Percentiles rank a stretch among this genome's conserved stretches.
Conservation (phyloP, 1,284 basidiomycete species). For the Apiotrichum sp. region DNA sequence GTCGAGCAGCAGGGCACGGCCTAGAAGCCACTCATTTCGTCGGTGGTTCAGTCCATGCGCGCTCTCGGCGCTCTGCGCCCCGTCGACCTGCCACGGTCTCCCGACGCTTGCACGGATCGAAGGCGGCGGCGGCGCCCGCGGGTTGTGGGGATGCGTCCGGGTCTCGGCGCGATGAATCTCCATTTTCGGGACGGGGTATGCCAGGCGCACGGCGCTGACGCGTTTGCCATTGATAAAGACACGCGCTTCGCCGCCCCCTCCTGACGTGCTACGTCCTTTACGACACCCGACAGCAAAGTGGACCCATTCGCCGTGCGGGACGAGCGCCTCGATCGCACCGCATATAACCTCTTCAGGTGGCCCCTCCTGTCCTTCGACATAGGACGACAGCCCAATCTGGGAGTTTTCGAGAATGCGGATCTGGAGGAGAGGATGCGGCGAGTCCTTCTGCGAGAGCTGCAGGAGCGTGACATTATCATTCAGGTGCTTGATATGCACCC, state of each 20-base stretch:
- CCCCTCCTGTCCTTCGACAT: conserved; percentile 5
- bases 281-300: conserved; percentile 40
- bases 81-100: background rate
- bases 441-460: conserved; percentile 28
- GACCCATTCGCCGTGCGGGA: conserved; percentile 44
- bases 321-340: conserved; percentile 37
- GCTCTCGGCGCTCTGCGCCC: background rate
- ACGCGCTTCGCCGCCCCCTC: conserved; percentile 30
- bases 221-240: conserved; percentile 39
- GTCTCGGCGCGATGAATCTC: conserved; percentile 5
- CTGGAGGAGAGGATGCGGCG: conserved; percentile 28
- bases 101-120: conserved; percentile 11
- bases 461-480: conserved; percentile 39
- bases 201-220: conserved; percentile 35
- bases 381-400: conserved; percentile 37
- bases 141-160: background rate
- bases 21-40: conserved; percentile 43
- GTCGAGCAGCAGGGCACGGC: conserved; percentile 34
- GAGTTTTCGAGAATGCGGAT: conserved; percentile 45
- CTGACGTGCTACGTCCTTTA: conserved; percentile 16
- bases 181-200: conserved; percentile 27
- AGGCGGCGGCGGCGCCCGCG: background rate
- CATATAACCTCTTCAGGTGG: conserved; percentile 36
- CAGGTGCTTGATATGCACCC: conserved; percentile 41
- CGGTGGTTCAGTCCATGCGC: background rate